A percentile compares a stretch with the other conserved stretches of the same genome.
phyloP scores from a whole-genome alignment of 2,329 filamentous ascomycete species.

The Hypoxylon sp. region DNA sequence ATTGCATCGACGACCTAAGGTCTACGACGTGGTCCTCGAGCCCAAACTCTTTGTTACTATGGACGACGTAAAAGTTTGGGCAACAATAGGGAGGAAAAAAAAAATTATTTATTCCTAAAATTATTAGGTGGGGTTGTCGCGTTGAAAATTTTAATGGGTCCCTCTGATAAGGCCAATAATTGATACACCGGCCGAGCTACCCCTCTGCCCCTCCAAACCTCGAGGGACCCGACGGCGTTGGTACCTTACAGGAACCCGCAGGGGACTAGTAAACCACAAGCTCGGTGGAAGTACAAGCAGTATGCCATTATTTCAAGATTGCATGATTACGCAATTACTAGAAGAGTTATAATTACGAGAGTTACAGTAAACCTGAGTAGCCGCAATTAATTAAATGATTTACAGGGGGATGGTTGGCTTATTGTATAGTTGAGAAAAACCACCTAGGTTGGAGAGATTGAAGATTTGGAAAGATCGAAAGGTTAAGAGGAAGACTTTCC shows the following conservation, averaged over 20 bases:
- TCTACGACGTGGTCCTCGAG: constrained; percentile 37
- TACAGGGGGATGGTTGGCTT: no score
- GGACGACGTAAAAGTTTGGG: constrained; percentile 18
- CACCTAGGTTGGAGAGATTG: no score
- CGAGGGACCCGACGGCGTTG: neutral
- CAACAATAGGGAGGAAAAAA: constrained; percentile 29
- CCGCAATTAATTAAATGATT: no score
- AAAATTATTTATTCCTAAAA: constrained; percentile 33
- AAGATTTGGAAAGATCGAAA: no score
- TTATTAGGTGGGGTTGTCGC: constrained; percentile 39
- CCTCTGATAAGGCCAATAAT: constrained; percentile 26
- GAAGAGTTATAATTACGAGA: no score
- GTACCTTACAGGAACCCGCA: neutral
- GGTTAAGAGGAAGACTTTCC: no score
- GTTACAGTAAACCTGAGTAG: no score
- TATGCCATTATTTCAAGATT: no score
- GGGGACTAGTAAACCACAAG: no score
- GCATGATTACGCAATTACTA: no score
- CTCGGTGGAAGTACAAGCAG: no score
- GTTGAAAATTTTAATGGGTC: constrained; percentile 27
- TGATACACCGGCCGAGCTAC: constrained; percentile 10
- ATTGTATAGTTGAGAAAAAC: no score
- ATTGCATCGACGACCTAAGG: constrained; percentile 41
- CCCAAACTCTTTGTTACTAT: constrained; percentile 17
- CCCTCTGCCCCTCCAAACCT: constrained; percentile 14